phyloP scores from a whole-genome alignment of 495 filamentous ascomycete species.

The Talaromyces wortmannii region DNA sequence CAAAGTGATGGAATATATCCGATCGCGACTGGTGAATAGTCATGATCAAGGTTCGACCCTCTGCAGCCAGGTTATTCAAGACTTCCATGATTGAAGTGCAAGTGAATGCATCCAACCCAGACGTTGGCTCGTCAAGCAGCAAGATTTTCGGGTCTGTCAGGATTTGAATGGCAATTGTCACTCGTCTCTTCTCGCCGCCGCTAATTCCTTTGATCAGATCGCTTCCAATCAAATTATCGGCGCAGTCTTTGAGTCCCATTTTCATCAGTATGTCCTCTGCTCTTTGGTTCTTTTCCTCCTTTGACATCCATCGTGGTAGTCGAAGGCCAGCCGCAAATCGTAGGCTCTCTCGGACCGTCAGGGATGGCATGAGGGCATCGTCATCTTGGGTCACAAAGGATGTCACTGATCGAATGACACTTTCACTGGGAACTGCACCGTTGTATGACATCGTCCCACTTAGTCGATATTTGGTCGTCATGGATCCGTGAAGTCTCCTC shows the following conservation, averaged over 20 bases:
- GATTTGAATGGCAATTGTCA: constrained; percentile 70
- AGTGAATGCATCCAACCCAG: constrained; percentile 69
- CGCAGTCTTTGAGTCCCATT: constrained; percentile 71
- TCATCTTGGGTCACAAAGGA: constrained; percentile 75
- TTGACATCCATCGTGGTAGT: constrained; percentile 60
- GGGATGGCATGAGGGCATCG: constrained; percentile 62
- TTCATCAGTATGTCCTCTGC: constrained; percentile 67
- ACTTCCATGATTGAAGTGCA: constrained; percentile 69
- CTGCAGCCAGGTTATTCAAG: constrained; percentile 57
- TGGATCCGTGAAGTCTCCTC: constrained; percentile 48
- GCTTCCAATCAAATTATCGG: constrained; percentile 64
- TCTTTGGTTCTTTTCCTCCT: constrained; percentile 51
- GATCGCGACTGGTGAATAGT: constrained; percentile 73
- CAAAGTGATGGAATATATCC: constrained; percentile 64
- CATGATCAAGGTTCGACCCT: constrained; percentile 65
- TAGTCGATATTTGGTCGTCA: constrained; percentile 44
- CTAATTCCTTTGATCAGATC: constrained; percentile 70
- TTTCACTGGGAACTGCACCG: constrained; percentile 53
- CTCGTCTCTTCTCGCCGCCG: constrained; percentile 68
- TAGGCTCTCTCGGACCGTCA: constrained; percentile 69
- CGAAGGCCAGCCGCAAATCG: constrained; percentile 61
- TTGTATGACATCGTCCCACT: constrained; percentile 60
- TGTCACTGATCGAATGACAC: constrained; percentile 59
- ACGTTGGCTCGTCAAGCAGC: constrained; percentile 69
- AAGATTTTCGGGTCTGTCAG: constrained; percentile 65